Percentiles rank a stretch among this genome's conserved stretches.
Conservation (phyloP, 768 basidiomycete genomes). For the Sporobolomyces roseus region DNA sequence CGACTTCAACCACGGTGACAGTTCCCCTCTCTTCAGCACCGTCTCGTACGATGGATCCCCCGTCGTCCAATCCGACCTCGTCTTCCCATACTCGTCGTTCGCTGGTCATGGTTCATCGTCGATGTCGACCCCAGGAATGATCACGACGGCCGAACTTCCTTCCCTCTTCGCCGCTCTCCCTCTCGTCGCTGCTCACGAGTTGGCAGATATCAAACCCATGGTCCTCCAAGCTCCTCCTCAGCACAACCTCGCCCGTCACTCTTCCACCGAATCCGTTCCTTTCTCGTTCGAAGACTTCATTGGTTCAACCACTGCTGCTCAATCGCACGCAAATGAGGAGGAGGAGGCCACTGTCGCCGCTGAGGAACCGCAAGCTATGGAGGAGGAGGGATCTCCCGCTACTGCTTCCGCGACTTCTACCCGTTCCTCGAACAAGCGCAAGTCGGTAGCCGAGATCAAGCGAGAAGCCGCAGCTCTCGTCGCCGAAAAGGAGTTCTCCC, state of each 20-base stretch:
- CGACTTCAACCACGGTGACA: slow-evolving; percentile 12
- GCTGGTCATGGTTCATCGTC: background rate
- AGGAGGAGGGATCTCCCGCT: background rate
- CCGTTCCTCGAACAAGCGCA: slow-evolving; percentile 20
- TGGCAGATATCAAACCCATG: slow-evolving; percentile 27
- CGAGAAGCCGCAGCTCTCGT: slow-evolving; percentile 23
- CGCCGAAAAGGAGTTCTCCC: slow-evolving; percentile 23
- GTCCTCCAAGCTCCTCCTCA: background rate
- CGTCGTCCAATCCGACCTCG: background rate
- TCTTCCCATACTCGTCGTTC: background rate
- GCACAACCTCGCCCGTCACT: background rate
- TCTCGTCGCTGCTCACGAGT: slow-evolving; percentile 11
- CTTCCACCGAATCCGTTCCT: slow-evolving; percentile 15
- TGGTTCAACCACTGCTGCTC: background rate
- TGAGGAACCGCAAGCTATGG: background rate
- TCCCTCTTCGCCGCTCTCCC: slow-evolving; percentile 6
- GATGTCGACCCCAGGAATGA: background rate
- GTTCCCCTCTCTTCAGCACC: slow-evolving; percentile 35
- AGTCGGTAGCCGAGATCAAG: slow-evolving; percentile 31
- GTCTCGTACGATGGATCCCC: slow-evolving; percentile 1
- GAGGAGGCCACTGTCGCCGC: background rate
- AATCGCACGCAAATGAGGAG: background rate
- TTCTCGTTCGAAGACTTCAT: slow-evolving; percentile 26
- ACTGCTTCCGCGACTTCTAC: background rate
- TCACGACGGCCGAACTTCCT: slow-evolving; percentile 13